Base-by-base conservation (phyloP, 208 protist genomes). In the Leishmania gerbilli region DNA sequence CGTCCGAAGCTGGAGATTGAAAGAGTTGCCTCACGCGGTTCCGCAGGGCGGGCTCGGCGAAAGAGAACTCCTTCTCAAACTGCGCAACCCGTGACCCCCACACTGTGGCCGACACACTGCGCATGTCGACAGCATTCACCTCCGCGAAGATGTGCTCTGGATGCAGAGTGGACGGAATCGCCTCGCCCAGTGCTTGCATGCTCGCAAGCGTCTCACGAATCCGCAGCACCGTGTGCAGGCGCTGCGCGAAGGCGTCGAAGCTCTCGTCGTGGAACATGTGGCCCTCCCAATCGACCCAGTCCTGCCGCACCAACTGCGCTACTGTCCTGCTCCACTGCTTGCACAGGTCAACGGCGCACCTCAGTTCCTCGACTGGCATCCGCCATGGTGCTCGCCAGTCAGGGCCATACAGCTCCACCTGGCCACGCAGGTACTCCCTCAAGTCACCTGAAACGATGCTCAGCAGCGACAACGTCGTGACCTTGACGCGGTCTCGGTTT, bases 341-440 rank as follows among this genome's bases (percentile, higher is more conserved):
- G 85, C 91, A 95, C 27, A 96, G 67, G 17, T 90, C 77, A 24
- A 95, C 85, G 5, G 89, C 89, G 24, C 76, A 80, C 51, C 88
- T 81, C 55, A 98, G 87, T 55, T 94, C 86, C 4, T 53, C 79
- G 45, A 92, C 27, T 47, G 83, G 79, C 81, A 97, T 93, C 47
- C 92, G 92, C 94, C 95, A 98, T 81, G 90, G 88, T 9, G 89
- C 91, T 45, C 90, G 87, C 92, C 92, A 96, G 79, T 97, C 93
- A 0, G 89, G 71, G 78, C 92, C 81, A 74, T 95, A 88, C 53
- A 96, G 82, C 58, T 92, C 65, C 37, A 98, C 83, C 77, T 96
- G 92, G 42, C 75, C 79, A 68, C 93, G 93, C 65, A 96, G 62
- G 84, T 97, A 98, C 83, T 96, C 93, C 27, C 92, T 88, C 56